phyloP scores from a whole-genome alignment of 441 rosid genomes.

The Euphorbia corollata region DNA sequence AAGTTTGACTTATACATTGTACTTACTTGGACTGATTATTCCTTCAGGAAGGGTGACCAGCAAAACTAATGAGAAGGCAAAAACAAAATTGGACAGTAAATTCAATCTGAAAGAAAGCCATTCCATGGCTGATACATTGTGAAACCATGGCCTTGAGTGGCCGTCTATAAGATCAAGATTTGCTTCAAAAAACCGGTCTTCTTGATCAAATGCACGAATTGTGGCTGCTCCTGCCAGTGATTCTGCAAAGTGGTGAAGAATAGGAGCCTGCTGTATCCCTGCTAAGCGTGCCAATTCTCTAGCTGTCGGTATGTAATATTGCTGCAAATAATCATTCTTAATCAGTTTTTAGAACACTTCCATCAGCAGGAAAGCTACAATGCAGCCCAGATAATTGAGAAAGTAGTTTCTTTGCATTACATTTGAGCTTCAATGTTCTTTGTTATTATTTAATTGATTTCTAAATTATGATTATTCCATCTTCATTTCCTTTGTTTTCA shows the following conservation, averaged over 20 bases:
- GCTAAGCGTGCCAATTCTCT: constrained; percentile 90
- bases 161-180: constrained; percentile 66
- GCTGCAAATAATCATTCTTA: constrained; percentile 33
- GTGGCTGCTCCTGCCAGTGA: constrained; percentile 89
- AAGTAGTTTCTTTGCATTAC: constrained; percentile 1
- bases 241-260: constrained; percentile 95
- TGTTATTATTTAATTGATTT: neutral
- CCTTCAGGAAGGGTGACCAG: constrained; percentile 94
- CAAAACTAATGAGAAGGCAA: constrained; percentile 84
- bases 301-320: constrained; percentile 90
- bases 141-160: constrained; percentile 97
- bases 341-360: neutral
- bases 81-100: constrained; percentile 79
- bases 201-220: constrained; percentile 85
- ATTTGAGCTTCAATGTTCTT: neutral
- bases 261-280: constrained; percentile 85
- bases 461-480: neutral
- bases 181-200: constrained; percentile 51
- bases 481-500: neutral
- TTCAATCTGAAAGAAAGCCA: constrained; percentile 96
- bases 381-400: constrained; percentile 4
- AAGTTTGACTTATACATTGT: constrained; percentile 5
- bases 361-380: neutral
- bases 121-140: constrained; percentile 84
- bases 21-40: constrained; percentile 91